Evolutionary conservation across 441 rosid species (phyloP).

Genomic region (Capsella rubella): DNA sequence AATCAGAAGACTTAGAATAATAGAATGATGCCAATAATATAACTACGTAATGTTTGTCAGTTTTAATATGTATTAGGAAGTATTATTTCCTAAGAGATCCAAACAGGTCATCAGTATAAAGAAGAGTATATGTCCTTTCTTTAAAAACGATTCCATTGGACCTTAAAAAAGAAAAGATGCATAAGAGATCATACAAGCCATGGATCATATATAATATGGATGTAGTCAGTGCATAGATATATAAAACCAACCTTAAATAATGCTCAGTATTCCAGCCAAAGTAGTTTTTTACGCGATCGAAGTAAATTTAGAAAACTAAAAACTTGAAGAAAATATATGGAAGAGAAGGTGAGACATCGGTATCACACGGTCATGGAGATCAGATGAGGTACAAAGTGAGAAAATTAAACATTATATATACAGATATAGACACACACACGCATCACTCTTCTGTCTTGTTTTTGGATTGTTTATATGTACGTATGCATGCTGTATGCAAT

Average conservation of each 20-base stretch:
- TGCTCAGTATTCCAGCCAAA: background rate
- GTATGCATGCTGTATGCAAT: constrained; percentile 40
- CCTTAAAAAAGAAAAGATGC: background rate
- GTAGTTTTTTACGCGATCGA: background rate
- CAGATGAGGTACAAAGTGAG: constrained; percentile 29
- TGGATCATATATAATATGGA: constrained; percentile 1
- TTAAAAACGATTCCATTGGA: background rate
- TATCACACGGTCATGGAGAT: constrained; percentile 50
- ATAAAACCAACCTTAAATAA: constrained; percentile 1
- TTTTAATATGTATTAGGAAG: background rate
- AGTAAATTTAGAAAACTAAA: background rate
- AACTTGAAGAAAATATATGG: constrained; percentile 17
- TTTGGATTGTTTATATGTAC: constrained; percentile 34
- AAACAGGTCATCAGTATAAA: background rate
- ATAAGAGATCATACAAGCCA: constrained; percentile 1
- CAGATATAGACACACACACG: constrained; percentile 10
- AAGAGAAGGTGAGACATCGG: constrained; percentile 63
- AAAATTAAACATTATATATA: constrained; percentile 9
- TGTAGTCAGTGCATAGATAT: background rate
- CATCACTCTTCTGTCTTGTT: constrained; percentile 21
- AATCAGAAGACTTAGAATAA: constrained; percentile 2
- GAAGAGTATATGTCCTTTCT: background rate
- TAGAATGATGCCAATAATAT: background rate
- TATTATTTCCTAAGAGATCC: background rate
- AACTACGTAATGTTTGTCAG: background rate